Evolutionary conservation across 2,329 filamentous ascomycete genomes (phyloP), one percentile per base, ranked within the genome.

Genomic region (Geosmithia flava): DNA sequence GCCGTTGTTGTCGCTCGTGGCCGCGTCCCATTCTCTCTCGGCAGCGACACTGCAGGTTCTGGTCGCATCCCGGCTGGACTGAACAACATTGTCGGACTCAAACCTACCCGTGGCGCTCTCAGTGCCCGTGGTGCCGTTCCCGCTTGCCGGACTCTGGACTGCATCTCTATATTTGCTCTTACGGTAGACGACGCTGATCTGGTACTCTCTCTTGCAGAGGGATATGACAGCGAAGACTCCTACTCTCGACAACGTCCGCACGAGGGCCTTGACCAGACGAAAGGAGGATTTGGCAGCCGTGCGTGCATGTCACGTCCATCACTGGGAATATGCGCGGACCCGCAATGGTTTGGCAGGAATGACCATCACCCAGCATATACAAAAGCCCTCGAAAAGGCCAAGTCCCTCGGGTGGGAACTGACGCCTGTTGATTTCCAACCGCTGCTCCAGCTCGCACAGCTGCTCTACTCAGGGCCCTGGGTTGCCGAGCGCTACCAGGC

Each of bases 401-500:
- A 51, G 29, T 47, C 60, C 2, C 58, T 68, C 1, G 71, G 70
- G 0, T 72, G 72, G 46, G 57, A 56, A 0, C 58, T 74, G 8
- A 54, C 62, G 29, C 59, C 68, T 2, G 58, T 70, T 20, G 69
- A 76, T 53, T 79, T 75, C 59, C 53, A 60, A 1, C 58, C 64
- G 2, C 73, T 80, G 40, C 69, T 77, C 48, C 66, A 68, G 46
- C 75, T 74, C 3, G 75, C 72, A 2, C 62, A 70, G 46, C 63
- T 81, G 2, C 61, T 80, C 0, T 81, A 81, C 54, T 70, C 74
- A 20, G 76, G 76, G 0, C 71, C 75, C 0, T 74, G 79, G 58
- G 73, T 81, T 1, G 72, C 70, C 2, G 77, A 81, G 55, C 68
- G 77, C 16, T 74, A 78, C 50, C 70, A 72, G 3, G 70, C 74